These are phyloP conservation scores for Aristolochia contorta DNA, from an alignment of 164 flowering plant genomes.

Conservation along the genomic window DNA sequence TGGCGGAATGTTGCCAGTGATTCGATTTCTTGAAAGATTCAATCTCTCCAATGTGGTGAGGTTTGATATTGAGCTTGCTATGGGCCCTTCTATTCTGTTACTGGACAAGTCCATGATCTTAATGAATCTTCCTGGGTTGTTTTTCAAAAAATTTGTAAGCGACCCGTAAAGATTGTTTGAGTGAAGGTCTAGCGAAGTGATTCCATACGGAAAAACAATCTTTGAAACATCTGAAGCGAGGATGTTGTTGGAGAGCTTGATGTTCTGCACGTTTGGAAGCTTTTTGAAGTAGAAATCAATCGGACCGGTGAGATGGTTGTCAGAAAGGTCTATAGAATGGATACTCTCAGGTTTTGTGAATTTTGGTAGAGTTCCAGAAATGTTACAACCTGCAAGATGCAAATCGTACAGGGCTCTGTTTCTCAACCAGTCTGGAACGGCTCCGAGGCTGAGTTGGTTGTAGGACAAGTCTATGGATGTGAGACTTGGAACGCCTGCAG, in stretches of 20 bases:
- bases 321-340: constrained; percentile 67
- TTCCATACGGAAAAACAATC: constrained; percentile 41
- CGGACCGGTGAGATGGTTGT: constrained; percentile 44
- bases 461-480: constrained; percentile 75
- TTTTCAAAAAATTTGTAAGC: constrained; percentile 41
- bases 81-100: constrained; percentile 57
- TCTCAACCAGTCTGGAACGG: constrained; percentile 70
- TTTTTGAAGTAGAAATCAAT: constrained; percentile 41
- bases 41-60: constrained; percentile 42
- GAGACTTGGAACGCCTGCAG: constrained; percentile 54
- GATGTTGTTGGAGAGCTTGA: constrained; percentile 65
- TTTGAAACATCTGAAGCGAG: constrained; percentile 41
- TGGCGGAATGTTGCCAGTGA: constrained; percentile 68
- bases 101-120: constrained; percentile 49
- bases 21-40: constrained; percentile 59
- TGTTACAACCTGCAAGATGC: constrained; percentile 70
- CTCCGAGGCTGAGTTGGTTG: constrained; percentile 54
- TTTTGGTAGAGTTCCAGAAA: constrained; percentile 57
- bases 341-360: constrained; percentile 48
- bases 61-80: constrained; percentile 71
- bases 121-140: constrained; percentile 9
- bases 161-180: constrained; percentile 61
- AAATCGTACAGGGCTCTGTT: constrained; percentile 51
- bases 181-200: constrained; percentile 54
- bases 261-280: constrained; percentile 48